phyloP scores from a whole-genome alignment of 1,284 basidiomycete species.

The Cystobasidiaceae sp. region DNA sequence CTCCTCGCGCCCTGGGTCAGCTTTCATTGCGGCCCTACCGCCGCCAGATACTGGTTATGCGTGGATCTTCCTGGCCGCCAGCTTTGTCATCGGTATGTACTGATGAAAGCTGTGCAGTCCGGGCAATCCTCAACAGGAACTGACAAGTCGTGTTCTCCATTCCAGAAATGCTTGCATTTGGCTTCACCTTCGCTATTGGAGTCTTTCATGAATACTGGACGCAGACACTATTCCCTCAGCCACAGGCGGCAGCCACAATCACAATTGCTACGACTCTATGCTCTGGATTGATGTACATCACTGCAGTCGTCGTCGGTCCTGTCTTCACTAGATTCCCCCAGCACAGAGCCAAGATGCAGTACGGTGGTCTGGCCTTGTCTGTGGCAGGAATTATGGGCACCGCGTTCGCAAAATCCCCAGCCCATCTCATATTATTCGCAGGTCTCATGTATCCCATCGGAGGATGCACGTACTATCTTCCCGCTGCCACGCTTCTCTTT shows the following conservation, averaged over 20 bases:
- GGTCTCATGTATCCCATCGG: constrained; percentile 46
- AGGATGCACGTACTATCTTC: constrained; percentile 44
- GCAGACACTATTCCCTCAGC: constrained; percentile 42
- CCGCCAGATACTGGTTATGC: constrained; percentile 23
- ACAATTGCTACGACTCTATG: constrained; percentile 46
- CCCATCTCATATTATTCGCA: constrained; percentile 46
- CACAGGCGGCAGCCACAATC: constrained; percentile 43
- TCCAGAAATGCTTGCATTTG: constrained; percentile 47
- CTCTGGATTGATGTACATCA: constrained; percentile 47
- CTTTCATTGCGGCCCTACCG: constrained; percentile 4
- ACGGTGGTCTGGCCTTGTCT: constrained; percentile 40
- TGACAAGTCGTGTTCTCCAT: too few relatives aligned
- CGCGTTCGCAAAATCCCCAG: constrained; percentile 46
- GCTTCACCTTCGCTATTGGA: constrained; percentile 47
- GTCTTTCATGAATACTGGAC: constrained; percentile 48
- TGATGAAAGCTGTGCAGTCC: too few relatives aligned
- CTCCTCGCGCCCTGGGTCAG: background rate
- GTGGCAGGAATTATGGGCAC: constrained; percentile 39
- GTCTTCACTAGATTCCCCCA: constrained; percentile 43
- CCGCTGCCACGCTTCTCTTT: constrained; percentile 47
- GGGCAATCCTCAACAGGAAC: too few relatives aligned
- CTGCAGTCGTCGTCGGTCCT: constrained; percentile 43
- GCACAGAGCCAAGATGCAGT: constrained; percentile 39
- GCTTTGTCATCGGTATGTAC: constrained; percentile 15
- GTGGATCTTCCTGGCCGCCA: constrained; percentile 22